A percentile compares a stretch with the other conserved stretches of the same genome.
Conservation (phyloP, 2,329 filamentous ascomycete species). For the Stagonosporopsis rhizophila region DNA sequence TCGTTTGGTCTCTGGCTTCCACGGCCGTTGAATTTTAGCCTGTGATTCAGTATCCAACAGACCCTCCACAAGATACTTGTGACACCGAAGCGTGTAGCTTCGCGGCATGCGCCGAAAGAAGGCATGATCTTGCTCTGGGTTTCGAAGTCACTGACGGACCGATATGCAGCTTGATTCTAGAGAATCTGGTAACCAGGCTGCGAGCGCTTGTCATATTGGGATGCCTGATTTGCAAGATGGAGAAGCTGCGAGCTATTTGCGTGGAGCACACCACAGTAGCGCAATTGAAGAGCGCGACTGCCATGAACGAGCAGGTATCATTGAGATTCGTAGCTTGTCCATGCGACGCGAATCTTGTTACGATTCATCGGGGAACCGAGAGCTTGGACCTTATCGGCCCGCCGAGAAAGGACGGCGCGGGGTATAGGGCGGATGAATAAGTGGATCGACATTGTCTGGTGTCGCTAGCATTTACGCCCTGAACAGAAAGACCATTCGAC, state of each 20-base stretch:
- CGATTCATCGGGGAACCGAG: slow-evolving; percentile 18
- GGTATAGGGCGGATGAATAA: slow-evolving; percentile 25
- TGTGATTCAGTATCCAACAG: background rate
- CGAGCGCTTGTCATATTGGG: background rate
- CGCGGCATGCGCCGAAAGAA: background rate
- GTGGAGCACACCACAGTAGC: background rate
- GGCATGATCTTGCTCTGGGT: background rate
- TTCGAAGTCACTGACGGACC: background rate
- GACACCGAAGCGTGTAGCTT: background rate
- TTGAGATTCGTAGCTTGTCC: slow-evolving; percentile 2
- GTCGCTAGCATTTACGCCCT: slow-evolving; percentile 6
- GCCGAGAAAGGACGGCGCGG: slow-evolving; percentile 24
- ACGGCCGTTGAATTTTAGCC: background rate
- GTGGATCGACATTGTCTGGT: slow-evolving; percentile 20
- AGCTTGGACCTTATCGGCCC: slow-evolving; percentile 21
- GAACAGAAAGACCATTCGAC: background rate
- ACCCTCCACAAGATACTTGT: background rate
- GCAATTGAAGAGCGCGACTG: background rate
- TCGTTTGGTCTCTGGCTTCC: background rate
- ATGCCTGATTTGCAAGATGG: background rate
- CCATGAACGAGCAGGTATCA: slow-evolving; percentile 1
- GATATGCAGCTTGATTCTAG: background rate
- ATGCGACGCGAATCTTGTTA: slow-evolving; percentile 6
- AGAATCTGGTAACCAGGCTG: background rate
- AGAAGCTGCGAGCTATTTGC: background rate